Percentiles rank a stretch among this genome's conserved stretches.
These are phyloP conservation scores for Arabis hirsuta DNA, from an alignment of 345 rosid genomes.

Conservation along the genomic window DNA sequence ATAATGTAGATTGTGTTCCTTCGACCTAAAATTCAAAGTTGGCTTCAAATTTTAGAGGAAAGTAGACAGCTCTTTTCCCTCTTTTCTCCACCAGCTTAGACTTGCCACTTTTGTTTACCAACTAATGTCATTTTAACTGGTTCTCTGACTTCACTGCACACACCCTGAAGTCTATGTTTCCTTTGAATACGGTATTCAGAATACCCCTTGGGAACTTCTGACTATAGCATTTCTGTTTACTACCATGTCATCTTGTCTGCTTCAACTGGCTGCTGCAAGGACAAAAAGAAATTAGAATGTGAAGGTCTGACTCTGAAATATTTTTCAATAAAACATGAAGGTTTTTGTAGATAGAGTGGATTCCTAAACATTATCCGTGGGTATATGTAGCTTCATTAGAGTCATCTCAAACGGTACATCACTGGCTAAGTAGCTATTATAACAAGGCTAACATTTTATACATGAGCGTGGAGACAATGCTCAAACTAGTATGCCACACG, in stretches of 20 bases:
- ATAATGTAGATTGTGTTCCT: conserved; percentile 19
- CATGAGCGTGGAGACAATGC: conserved; percentile 2
- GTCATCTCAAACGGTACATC: conserved; percentile 3
- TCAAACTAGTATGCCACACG: not conserved
- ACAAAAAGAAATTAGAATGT: conserved; percentile 5
- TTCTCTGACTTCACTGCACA: conserved; percentile 23
- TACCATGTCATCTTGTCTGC: conserved; percentile 17
- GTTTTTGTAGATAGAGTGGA: conserved; percentile 2
- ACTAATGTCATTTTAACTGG: conserved; percentile 6
- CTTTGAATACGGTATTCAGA: not conserved
- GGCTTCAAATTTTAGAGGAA: conserved; percentile 8
- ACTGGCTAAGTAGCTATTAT: conserved; percentile 17
- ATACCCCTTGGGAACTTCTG: conserved; percentile 7
- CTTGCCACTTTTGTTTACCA: conserved; percentile 14
- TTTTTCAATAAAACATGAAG: conserved; percentile 2
- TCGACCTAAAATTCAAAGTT: conserved; percentile 21
- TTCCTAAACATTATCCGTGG: not conserved
- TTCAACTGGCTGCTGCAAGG: conserved; percentile 27
- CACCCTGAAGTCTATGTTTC: conserved; percentile 1
- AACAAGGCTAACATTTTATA: conserved; percentile 16
- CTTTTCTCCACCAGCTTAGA: conserved; percentile 19
- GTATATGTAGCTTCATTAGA: conserved; percentile 10
- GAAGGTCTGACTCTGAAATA: conserved; percentile 28
- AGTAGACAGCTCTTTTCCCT: conserved; percentile 23
- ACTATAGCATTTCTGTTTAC: conserved; percentile 2